phyloP scores from a whole-genome alignment of 78 protist species.

The Tieghemostelium lacteum region DNA sequence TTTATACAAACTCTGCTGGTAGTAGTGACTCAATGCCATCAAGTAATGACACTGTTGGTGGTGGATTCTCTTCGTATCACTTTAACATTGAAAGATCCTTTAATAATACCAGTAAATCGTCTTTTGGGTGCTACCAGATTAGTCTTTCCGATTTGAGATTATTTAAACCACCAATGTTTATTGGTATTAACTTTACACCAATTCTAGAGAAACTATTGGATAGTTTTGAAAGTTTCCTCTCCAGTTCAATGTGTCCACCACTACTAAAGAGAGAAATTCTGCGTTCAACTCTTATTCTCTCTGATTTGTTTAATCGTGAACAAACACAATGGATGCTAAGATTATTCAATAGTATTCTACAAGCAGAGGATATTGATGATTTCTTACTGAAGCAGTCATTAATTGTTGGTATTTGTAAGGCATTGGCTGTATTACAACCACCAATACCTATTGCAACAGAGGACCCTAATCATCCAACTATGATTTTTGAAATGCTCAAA shows the following conservation, averaged over 20 bases:
- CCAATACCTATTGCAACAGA: not conserved
- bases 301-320: slow-evolving; percentile 68
- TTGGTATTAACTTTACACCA: slow-evolving; percentile 67
- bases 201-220: slow-evolving; percentile 45
- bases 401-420: slow-evolving; percentile 55
- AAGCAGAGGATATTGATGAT: slow-evolving; percentile 53
- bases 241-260: slow-evolving; percentile 77
- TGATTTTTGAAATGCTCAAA: slow-evolving; percentile 44
- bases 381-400: slow-evolving; percentile 55
- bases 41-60: not conserved
- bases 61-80: slow-evolving; percentile 26
- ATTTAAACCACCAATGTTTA: slow-evolving; percentile 20
- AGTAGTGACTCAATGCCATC: not conserved
- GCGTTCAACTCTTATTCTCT: not conserved
- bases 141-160: slow-evolving; percentile 29
- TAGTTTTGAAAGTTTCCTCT: slow-evolving; percentile 35
- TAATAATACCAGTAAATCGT: not conserved
- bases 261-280: slow-evolving; percentile 45
- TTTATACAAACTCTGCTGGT: not conserved
- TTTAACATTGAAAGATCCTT: slow-evolving; percentile 60
- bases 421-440: slow-evolving; percentile 24
- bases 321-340: slow-evolving; percentile 53
- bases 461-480: not conserved
- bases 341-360: slow-evolving; percentile 1
- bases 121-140: slow-evolving; percentile 25